phyloP scores from a whole-genome alignment of 1,284 basidiomycete species.

The Pseudozyma thailandica region DNA sequence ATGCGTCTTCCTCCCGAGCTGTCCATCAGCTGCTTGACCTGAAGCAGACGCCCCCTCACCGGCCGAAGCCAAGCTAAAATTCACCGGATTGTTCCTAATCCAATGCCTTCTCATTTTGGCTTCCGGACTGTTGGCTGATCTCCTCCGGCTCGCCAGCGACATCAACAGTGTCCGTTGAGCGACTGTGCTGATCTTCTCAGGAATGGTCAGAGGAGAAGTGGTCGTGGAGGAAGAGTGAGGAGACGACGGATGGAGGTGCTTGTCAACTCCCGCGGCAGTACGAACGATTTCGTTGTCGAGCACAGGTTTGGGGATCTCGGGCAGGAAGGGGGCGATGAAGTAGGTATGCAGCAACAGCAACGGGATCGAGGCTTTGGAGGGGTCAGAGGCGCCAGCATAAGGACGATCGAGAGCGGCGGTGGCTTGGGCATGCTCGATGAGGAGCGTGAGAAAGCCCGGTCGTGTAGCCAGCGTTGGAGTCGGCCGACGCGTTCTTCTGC shows the following conservation, averaged over 20 bases:
- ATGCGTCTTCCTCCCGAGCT: background rate
- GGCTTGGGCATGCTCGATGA: slow-evolving; percentile 52
- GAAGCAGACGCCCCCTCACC: background rate
- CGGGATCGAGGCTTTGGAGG: slow-evolving; percentile 39
- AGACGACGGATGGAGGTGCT: slow-evolving; percentile 14
- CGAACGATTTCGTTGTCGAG: slow-evolving; percentile 32
- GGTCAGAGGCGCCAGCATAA: slow-evolving; percentile 19
- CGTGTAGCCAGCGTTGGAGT: slow-evolving; percentile 41
- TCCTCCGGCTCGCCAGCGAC: slow-evolving; percentile 31
- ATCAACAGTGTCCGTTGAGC: slow-evolving; percentile 39
- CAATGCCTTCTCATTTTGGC: slow-evolving; percentile 35
- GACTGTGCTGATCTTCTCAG: slow-evolving; percentile 25
- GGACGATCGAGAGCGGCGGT: slow-evolving; percentile 29
- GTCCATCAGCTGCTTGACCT: background rate
- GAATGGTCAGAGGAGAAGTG: background rate
- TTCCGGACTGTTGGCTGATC: slow-evolving; percentile 31
- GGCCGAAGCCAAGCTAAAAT: slow-evolving; percentile 25
- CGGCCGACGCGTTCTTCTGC: background rate
- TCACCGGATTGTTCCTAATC: slow-evolving; percentile 46
- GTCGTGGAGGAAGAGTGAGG: slow-evolving; percentile 2
- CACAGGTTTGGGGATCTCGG: slow-evolving; percentile 33
- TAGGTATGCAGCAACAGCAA: slow-evolving; percentile 58
- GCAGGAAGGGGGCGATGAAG: slow-evolving; percentile 59
- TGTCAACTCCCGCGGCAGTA: slow-evolving; percentile 28
- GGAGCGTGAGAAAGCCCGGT: slow-evolving; percentile 52